Evolutionary conservation across 352 stramenopile genomes (phyloP).

Genomic region (Phytophthora capsici): DNA sequence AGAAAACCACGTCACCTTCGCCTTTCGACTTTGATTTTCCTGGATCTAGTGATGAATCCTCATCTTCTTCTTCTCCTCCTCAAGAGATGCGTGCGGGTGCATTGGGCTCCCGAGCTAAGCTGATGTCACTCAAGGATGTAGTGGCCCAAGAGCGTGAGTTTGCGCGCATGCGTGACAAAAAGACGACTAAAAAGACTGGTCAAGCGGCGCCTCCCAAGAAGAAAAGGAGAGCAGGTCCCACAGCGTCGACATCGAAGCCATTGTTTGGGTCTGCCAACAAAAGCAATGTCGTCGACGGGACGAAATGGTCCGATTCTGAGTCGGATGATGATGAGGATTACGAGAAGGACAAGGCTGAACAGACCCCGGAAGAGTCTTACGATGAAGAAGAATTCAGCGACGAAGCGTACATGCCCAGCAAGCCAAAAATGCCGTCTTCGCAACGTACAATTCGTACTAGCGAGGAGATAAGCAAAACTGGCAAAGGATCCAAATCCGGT

Average conservation of each 20-base stretch:
- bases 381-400: constrained; percentile 30
- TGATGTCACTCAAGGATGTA: constrained; percentile 36
- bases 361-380: constrained; percentile 8
- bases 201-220: constrained; percentile 1
- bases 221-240: constrained; percentile 10
- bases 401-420: constrained; percentile 31
- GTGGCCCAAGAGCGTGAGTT: constrained; percentile 38
- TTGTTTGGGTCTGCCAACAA: constrained; percentile 3
- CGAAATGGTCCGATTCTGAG: constrained; percentile 24
- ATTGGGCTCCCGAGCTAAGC: constrained; percentile 12
- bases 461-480: constrained; percentile 21
- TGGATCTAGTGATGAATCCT: constrained; percentile 35
- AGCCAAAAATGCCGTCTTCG: constrained; percentile 15
- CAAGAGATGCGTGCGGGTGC: constrained; percentile 1
- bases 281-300: constrained; percentile 28
- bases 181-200: constrained; percentile 5
- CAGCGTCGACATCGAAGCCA: neutral
- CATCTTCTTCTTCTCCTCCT: constrained; percentile 10
- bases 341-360: constrained; percentile 12
- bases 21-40: constrained; percentile 39
- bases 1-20: constrained; percentile 32
- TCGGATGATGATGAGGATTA: constrained; percentile 13
- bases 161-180: constrained; percentile 20
- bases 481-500: constrained; percentile 18
- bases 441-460: neutral